These are phyloP conservation scores for Arthrinium phaeospermum DNA, from an alignment of 2,329 filamentous ascomycete species.

Conservation along the genomic window DNA sequence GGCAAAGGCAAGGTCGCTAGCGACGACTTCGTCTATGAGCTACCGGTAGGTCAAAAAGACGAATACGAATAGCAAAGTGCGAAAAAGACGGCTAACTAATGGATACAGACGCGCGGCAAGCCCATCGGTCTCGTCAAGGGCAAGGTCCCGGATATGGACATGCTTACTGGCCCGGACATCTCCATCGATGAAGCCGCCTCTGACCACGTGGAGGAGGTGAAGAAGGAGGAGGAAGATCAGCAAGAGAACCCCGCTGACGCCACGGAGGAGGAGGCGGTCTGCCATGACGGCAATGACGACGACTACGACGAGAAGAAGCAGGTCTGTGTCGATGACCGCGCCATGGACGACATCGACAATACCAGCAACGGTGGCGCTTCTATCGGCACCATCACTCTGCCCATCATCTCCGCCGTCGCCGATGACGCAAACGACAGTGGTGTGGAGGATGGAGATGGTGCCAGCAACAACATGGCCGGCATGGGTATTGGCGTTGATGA, in stretches of 20 bases:
- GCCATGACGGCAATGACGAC: neutral
- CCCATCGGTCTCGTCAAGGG: conserved; percentile 33
- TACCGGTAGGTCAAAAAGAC: neutral
- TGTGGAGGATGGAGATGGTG: neutral
- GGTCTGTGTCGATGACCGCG: neutral
- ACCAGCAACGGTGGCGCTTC: neutral
- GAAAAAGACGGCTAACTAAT: neutral
- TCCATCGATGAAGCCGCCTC: neutral
- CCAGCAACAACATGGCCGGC: neutral
- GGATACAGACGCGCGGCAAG: conserved; percentile 31
- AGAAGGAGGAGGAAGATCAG: neutral
- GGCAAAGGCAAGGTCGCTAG: neutral
- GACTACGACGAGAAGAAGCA: neutral
- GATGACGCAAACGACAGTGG: neutral
- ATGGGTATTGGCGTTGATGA: neutral
- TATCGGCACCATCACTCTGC: neutral
- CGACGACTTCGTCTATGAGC: neutral
- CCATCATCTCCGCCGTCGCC: neutral
- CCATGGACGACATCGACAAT: neutral
- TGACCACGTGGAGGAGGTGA: neutral
- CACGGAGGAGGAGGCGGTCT: too few species aligned
- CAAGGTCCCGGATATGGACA: neutral
- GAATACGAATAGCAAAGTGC: too few species aligned
- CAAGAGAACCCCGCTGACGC: too few species aligned
- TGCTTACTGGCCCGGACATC: neutral